Evolutionary conservation across 169 alveolate genomes (phyloP).

Genomic region (Plasmodium ovale): DNA sequence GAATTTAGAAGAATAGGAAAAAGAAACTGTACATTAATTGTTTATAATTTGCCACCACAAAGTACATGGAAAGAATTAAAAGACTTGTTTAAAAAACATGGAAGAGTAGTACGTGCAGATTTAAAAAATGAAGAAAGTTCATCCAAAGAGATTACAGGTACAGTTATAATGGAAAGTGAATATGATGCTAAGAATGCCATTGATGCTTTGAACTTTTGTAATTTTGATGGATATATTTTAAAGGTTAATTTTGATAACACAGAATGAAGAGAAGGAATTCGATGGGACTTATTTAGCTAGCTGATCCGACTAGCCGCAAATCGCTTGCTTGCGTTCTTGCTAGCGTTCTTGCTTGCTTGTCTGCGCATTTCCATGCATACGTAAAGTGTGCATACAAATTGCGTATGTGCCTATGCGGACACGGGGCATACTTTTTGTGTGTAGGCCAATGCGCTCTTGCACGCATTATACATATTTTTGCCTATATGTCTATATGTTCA

Average conservation of each 20-base stretch:
- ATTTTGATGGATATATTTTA: conserved; percentile 56
- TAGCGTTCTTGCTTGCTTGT: too few relatives aligned
- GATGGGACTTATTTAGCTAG: too few relatives aligned
- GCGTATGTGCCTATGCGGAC: not conserved
- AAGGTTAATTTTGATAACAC: conserved; percentile 50
- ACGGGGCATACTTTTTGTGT: too few relatives aligned
- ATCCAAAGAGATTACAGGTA: conserved; percentile 44
- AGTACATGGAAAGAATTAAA: conserved; percentile 83
- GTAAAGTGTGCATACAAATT: not conserved
- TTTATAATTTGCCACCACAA: conserved; percentile 68
- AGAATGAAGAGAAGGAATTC: conserved; percentile 14
- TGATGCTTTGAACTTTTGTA: conserved; percentile 60
- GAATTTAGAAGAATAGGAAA: conserved; percentile 22
- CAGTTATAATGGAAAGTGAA: conserved; percentile 60
- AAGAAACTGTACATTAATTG: conserved; percentile 52
- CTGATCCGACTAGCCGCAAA: too few relatives aligned
- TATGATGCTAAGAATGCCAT: conserved; percentile 66
- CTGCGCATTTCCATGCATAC: too few relatives aligned
- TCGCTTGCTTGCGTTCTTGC: too few relatives aligned
- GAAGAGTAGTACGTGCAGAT: conserved; percentile 81
- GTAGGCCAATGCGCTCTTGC: not conserved
- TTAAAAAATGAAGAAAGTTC: conserved; percentile 31
- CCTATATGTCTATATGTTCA: too few relatives aligned
- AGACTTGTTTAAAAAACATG: conserved; percentile 84
- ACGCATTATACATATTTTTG: too few relatives aligned